Base-by-base conservation (phyloP, 2,329 filamentous ascomycete genomes). In the Sporothrix schenckii region DNA sequence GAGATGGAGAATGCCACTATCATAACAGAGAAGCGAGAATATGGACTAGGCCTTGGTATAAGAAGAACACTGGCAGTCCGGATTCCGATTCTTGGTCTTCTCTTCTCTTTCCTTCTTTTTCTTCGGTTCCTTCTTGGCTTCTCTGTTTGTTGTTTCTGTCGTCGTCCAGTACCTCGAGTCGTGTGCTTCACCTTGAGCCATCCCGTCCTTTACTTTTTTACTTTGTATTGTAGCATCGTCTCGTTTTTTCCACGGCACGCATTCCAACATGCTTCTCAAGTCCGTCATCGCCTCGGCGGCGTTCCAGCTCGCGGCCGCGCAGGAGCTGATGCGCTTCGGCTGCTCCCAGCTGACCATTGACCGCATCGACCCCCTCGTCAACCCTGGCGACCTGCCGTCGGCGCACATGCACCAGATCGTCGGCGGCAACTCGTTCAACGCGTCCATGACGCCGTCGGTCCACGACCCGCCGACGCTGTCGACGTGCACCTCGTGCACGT, bases 391-490 rank as follows among this genome's bases (percentile, higher is more conserved):
- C 58, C 75, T 76, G 30, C 79, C 78, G 13, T 79, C 78, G 16
- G 74, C 78, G 5, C 80, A 81, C 74, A 75, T 80, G 53, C 80
- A 81, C 69, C 80, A 81, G 73, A 76, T 81, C 47, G 77, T 80
- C 14, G 79, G 80, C 54, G 80, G 79, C 16, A 79, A 81, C 73
- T 78, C 79, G 3, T 81, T 81, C 77, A 81, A 80, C 70, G 75
- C 76, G 0, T 76, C 77, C n/a, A 80, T 81, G 80, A 72, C 74
- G 41, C 73, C 13, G 71, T 63, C 30, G 60, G 67, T 34, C 41
- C 47, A 70, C 71, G 72, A 73, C 67, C 71, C 67, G 44, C 60
- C 70, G 27, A 56, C 63, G 19, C 11, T 69, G 54, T 72, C 72
- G 34, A 74, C 73, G 34, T 76, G 75, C 74, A 76, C 75, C 16